These are phyloP conservation scores for Barnettozyma sucrosica DNA, from an alignment of 805 yeast genomes.

Conservation along the genomic window DNA sequence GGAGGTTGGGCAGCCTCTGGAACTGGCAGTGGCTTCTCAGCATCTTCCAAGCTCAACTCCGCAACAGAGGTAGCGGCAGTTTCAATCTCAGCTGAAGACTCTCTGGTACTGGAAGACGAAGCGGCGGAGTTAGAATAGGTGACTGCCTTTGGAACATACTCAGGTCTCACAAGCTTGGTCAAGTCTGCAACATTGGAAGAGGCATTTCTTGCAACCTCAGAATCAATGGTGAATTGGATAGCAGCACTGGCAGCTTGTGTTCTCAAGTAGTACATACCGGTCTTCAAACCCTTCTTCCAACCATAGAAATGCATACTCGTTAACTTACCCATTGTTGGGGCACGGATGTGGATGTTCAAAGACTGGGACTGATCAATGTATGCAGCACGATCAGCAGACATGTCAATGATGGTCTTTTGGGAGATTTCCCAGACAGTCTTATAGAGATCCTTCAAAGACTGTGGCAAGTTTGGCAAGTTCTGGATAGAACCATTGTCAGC, in stretches of 20 bases:
- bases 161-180: slow-evolving; percentile 33
- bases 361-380: slow-evolving; percentile 89
- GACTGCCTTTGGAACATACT: slow-evolving; percentile 26
- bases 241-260: slow-evolving; percentile 97
- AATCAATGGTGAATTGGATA: slow-evolving; percentile 81
- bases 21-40: slow-evolving; percentile 28
- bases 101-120: slow-evolving; percentile 29
- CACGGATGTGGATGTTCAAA: slow-evolving; percentile 75
- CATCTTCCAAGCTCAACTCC: slow-evolving; percentile 37
- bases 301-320: slow-evolving; percentile 99
- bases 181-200: slow-evolving; percentile 43
- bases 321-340: slow-evolving; percentile 93
- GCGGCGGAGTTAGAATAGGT: slow-evolving; percentile 13
- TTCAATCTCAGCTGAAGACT: slow-evolving; percentile 18
- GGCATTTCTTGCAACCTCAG: slow-evolving; percentile 94
- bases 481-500: slow-evolving; percentile 83
- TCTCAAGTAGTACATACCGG: slow-evolving; percentile 97
- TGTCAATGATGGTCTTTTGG: slow-evolving; percentile 76
- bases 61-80: slow-evolving; percentile 31
- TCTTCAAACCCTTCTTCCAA: slow-evolving; percentile 96
- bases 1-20: slow-evolving; percentile 22
- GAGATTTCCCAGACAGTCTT: slow-evolving; percentile 96
- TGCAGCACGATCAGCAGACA: slow-evolving; percentile 82
- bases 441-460: slow-evolving; percentile 68
- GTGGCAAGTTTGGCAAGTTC: slow-evolving; percentile 66